A percentile compares a stretch with the other conserved stretches of the same genome.
phyloP scores from a whole-genome alignment of 2,329 filamentous ascomycete genomes.

The Cercospora zeae-maydis region DNA sequence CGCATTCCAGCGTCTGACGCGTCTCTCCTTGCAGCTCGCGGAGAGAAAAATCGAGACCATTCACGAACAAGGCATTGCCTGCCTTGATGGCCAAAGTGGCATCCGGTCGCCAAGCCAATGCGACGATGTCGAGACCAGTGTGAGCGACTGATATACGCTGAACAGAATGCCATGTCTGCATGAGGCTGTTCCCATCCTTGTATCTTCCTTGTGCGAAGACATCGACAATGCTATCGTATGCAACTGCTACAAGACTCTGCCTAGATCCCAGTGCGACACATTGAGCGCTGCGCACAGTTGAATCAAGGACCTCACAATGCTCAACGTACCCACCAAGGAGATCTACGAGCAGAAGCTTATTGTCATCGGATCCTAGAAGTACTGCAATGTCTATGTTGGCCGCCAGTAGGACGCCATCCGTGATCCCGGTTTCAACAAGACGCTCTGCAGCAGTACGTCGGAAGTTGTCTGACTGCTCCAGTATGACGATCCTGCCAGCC shows the following conservation, averaged over 20 bases:
- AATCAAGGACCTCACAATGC: conserved; percentile 21
- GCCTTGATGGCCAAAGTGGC: conserved; percentile 83
- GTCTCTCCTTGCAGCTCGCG: conserved; percentile 52
- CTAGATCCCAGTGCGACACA: conserved; percentile 17
- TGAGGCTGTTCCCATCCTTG: conserved; percentile 17
- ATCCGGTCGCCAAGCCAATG: conserved; percentile 67
- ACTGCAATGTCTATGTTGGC: conserved; percentile 27
- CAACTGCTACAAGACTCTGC: conserved; percentile 31
- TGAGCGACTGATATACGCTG: conserved; percentile 28
- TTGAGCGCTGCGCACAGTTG: conserved; percentile 13
- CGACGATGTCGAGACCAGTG: conserved; percentile 25
- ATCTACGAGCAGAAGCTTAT: conserved; percentile 28
- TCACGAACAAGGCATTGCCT: conserved; percentile 86
- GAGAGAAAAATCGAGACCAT: conserved; percentile 69
- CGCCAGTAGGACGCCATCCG: conserved; percentile 20
- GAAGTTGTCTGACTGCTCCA: not conserved
- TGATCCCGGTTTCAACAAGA: conserved; percentile 22
- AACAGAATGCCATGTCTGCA: conserved; percentile 25
- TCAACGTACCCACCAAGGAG: conserved; percentile 34
- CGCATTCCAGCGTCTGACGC: conserved; percentile 16
- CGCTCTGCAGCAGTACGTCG: not conserved
- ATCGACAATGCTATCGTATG: conserved; percentile 23
- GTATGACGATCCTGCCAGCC: not conserved
- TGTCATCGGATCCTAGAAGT: conserved; percentile 21
- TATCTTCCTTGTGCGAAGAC: conserved; percentile 31